Percentiles rank a stretch among this genome's conserved stretches.
Conservation (phyloP, 2,329 filamentous ascomycete species). For the Aspergillus ochraceus region DNA sequence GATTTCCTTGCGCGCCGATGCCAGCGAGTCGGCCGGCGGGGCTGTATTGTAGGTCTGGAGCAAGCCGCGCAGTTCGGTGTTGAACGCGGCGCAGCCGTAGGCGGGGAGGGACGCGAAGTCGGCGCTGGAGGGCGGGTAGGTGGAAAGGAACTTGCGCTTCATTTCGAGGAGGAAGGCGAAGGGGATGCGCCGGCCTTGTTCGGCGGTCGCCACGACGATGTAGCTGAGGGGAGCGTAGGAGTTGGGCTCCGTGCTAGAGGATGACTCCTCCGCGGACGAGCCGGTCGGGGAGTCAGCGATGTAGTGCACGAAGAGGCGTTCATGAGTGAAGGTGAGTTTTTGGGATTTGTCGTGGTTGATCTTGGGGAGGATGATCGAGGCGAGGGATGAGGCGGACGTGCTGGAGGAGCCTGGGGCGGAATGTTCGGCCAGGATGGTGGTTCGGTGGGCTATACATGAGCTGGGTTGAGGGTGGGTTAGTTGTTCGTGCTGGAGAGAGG, state of each 20-base stretch:
- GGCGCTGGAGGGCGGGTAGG: constrained; percentile 65
- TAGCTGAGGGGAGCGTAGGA: constrained; percentile 84
- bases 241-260: constrained; percentile 43
- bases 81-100: constrained; percentile 89
- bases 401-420: constrained; percentile 80
- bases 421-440: constrained; percentile 90
- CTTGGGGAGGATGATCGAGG: constrained; percentile 92
- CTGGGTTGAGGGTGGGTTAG: constrained; percentile 48
- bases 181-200: constrained; percentile 80
- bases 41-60: constrained; percentile 86
- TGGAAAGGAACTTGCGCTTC: constrained; percentile 78
- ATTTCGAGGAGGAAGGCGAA: constrained; percentile 92
- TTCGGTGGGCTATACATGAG: constrained; percentile 90
- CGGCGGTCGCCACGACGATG: constrained; percentile 80
- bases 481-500: not conserved
- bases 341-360: constrained; percentile 78
- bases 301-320: constrained; percentile 92
- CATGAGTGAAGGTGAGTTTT: constrained; percentile 93
- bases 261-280: constrained; percentile 31
- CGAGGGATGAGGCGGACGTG: constrained; percentile 83
- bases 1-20: constrained; percentile 83
- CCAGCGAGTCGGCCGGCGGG: constrained; percentile 74
- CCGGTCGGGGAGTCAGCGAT: constrained; percentile 78
- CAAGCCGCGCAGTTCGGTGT: constrained; percentile 70
- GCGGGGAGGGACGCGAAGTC: constrained; percentile 78